Percentiles rank a stretch among this genome's conserved stretches.
Conservation (phyloP, 1,284 basidiomycete species). For the Cryptococcus wingfieldii region DNA sequence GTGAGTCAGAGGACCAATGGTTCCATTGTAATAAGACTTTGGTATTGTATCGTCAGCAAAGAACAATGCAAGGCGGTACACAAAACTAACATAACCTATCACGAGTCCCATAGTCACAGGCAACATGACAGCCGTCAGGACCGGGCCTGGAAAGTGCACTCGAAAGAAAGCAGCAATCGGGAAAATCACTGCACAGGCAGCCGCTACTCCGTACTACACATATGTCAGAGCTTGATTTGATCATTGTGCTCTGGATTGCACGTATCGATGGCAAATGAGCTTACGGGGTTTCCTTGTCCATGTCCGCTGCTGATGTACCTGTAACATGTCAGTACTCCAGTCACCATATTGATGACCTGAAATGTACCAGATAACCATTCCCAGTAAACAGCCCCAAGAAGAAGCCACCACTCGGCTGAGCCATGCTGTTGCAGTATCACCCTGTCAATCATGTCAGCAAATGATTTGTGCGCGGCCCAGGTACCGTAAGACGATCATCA, state of each 20-base stretch:
- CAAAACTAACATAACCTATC: conserved; percentile 55
- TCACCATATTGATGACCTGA: too few species aligned
- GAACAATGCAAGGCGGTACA: neutral
- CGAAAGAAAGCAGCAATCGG: conserved; percentile 59
- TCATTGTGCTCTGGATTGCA: neutral
- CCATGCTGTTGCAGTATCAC: conserved; percentile 69
- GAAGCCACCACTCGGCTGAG: conserved; percentile 63
- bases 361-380: conserved; percentile 50
- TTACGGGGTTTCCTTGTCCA: conserved; percentile 60
- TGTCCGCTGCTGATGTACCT: conserved; percentile 70
- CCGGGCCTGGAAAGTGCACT: conserved; percentile 66
- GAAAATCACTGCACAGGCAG: conserved; percentile 64
- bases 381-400: conserved; percentile 64
- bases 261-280: neutral
- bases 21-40: conserved; percentile 41
- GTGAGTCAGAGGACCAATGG: conserved; percentile 38
- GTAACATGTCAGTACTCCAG: conserved; percentile 7
- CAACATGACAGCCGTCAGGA: conserved; percentile 59
- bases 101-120: conserved; percentile 68
- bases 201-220: conserved; percentile 63
- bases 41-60: neutral
- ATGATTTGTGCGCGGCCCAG: neutral
- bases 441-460: conserved; percentile 50
- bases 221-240: neutral
- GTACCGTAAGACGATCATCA: too few species aligned